A percentile compares a stretch with the other conserved stretches of the same genome.
These are phyloP conservation scores for Malassezia dermatis DNA, from an alignment of 1,284 basidiomycete species.

Conservation along the genomic window DNA sequence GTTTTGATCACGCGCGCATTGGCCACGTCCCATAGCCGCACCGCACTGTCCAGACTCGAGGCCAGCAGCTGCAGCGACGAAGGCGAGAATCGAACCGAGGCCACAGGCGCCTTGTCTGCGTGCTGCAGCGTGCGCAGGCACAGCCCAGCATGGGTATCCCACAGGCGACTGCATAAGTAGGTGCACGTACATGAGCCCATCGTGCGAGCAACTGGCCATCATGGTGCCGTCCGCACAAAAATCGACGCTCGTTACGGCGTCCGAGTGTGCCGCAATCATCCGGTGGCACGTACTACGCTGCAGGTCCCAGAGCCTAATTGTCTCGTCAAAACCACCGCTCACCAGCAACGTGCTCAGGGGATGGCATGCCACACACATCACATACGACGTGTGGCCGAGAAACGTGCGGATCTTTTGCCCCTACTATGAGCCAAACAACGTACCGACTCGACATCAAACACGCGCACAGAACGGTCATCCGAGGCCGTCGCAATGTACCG, in stretches of 20 bases:
- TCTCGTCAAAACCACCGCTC: conserved; percentile 88
- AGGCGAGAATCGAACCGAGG: conserved; percentile 76
- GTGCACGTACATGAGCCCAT: conserved; percentile 74
- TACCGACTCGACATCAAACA: conserved; percentile 26
- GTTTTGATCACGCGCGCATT: conserved; percentile 87
- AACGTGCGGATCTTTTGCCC: conserved; percentile 46
- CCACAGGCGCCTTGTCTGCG: conserved; percentile 84
- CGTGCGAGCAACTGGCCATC: conserved; percentile 85
- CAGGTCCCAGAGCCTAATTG: conserved; percentile 90
- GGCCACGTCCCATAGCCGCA: conserved; percentile 87
- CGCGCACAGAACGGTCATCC: conserved; percentile 30
- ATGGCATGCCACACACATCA: conserved; percentile 83
- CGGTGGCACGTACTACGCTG: conserved; percentile 52
- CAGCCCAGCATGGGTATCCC: conserved; percentile 91
- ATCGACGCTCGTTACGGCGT: conserved; percentile 82
- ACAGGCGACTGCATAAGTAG: conserved; percentile 49
- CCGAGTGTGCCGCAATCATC: conserved; percentile 72
- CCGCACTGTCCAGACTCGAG: conserved; percentile 79
- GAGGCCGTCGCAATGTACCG: conserved; percentile 32
- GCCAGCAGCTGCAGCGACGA: conserved; percentile 79
- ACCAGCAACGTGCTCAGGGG: conserved; percentile 77
- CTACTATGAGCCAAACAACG: conserved; percentile 3
- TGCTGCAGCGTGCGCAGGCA: conserved; percentile 94
- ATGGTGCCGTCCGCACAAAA: conserved; percentile 92
- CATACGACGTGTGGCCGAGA: conserved; percentile 78